Evolutionary conservation across 106 monocot genomes (phyloP), one percentile per base, ranked within the genome.

Genomic region (Phalaenopsis equestris): DNA sequence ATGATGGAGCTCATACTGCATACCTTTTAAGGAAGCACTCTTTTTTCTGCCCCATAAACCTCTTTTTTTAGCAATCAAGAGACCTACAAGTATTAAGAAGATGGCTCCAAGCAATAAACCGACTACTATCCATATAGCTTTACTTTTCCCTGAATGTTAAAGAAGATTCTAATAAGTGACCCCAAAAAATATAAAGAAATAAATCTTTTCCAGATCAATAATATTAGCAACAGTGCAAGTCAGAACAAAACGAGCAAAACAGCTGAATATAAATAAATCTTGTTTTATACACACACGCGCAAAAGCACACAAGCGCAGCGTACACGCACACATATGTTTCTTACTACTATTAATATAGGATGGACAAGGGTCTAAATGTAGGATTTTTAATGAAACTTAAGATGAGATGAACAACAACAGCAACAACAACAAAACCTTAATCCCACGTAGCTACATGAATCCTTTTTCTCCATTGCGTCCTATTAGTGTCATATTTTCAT

Each of bases 101-200:
- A 91, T 37, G 42, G 19, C 88, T 43, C 86, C 88, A 77, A 86
- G 67, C 8, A 68, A 72, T 67, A 61, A 49, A n/a, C 75, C 81
- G 10, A 83, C 30, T 73, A 83, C 21, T 24, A 87, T 87, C 86
- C 86, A 83, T 39, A 83, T 21, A 15, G 55, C 23, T 3, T 77
- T 67, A 78, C 72, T 77, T 37, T 74, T 81, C 21, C 81, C 81
- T 81, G 56, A 74, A 52, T 21, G 74, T 81, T 56, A 76, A 30
- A 30, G 56, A 81, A 74, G 56, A 12, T 41, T 73, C 48, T 73
- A 15, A 79, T 81, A 11, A 81, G 42, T 74, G 49, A 76, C 48
- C 10, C 42, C n/a, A 75, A 42, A 75, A 38, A 3, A 75, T 15
- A 6, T 30, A 43, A 42, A 46, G 39, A 11, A 43, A 18, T 38